Evolutionary conservation across 805 yeast genomes (phyloP), one percentile per base, ranked within the genome.

Genomic region (Lipomyces kockii): DNA sequence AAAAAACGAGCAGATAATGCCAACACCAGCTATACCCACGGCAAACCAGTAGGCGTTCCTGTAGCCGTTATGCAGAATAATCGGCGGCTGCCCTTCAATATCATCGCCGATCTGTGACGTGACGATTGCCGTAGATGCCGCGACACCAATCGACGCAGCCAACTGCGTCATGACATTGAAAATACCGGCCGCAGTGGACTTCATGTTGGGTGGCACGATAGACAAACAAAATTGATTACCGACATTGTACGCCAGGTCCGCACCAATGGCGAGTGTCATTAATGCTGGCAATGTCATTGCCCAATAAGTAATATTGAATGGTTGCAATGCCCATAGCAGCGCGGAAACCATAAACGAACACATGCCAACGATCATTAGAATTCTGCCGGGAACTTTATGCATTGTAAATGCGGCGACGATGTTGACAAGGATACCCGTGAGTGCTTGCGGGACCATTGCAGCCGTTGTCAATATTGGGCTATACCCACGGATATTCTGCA

Each of bases 141-240:
- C 83, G 2, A 83, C 71, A 0, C 84, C 84, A 7, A 83, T 76
- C 0, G 84, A 75, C 0, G 80, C 76, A 49, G 82, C 75, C 25
- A 84, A 67, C 67, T 83, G 84, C 43, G 79, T 69, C 34, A 80
- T 75, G 0, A 85, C 82, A 67, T 83, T 83, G 69, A 83, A 83
- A 3, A 83, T 76, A 7, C 86, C 85, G 8, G 84, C 83, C 3
- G 85, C 86, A 17, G 84, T 73, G 58, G 83, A 79, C 67, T 82
- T 85, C 17, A 80, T 68, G 7, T 74, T 65, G 46, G 74, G 75
- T n/a, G 79, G 77, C 25, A 83, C 84, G 0, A 84, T 76, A 4
- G 81, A 78, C 39, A 83, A 73, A 0, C 84, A 75, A 52, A 80
- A 79, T 72, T 83, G 74, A 62, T 81, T 83, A 29, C 80, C 78